Evolutionary conservation across 352 stramenopile genomes (phyloP).

Genomic region (Pythium scleroteichum): DNA sequence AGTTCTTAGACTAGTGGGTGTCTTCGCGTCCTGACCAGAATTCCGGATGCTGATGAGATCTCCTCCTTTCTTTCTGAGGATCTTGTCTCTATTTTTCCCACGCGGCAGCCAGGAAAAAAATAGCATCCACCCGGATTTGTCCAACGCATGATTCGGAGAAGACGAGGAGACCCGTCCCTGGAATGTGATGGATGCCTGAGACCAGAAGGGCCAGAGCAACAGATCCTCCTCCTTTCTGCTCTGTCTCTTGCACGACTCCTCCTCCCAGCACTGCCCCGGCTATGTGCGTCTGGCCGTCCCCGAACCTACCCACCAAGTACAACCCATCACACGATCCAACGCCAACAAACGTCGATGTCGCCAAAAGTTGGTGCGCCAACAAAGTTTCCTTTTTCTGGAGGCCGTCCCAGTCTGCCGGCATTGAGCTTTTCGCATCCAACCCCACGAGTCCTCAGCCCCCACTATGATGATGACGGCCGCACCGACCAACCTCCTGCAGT

Average conservation of each 20-base stretch:
- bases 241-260: slow-evolving; percentile 13
- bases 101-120: neutral
- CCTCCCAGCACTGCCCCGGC: slow-evolving; percentile 11
- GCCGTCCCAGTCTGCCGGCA: neutral
- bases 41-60: neutral
- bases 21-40: neutral
- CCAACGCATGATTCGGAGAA: slow-evolving; percentile 8
- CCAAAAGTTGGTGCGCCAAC: slow-evolving; percentile 9
- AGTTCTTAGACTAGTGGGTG: too few relatives aligned
- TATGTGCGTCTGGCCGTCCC: slow-evolving; percentile 15
- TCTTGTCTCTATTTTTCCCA: slow-evolving; percentile 7
- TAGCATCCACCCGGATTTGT: slow-evolving; percentile 11
- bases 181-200: slow-evolving; percentile 24
- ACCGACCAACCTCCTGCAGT: slow-evolving; percentile 23
- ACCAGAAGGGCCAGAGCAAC: slow-evolving; percentile 25
- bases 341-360: slow-evolving; percentile 19
- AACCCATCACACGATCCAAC: slow-evolving; percentile 23
- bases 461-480: slow-evolving; percentile 31
- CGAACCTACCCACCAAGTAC: slow-evolving; percentile 11
- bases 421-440: slow-evolving; percentile 20
- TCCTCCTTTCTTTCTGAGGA: slow-evolving; percentile 8
- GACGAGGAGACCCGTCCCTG: slow-evolving; percentile 2
- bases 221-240: slow-evolving; percentile 15
- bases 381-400: neutral
- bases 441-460: neutral